These are phyloP conservation scores for Aciculosporium take DNA, from an alignment of 2,329 filamentous ascomycete species.

Conservation along the genomic window DNA sequence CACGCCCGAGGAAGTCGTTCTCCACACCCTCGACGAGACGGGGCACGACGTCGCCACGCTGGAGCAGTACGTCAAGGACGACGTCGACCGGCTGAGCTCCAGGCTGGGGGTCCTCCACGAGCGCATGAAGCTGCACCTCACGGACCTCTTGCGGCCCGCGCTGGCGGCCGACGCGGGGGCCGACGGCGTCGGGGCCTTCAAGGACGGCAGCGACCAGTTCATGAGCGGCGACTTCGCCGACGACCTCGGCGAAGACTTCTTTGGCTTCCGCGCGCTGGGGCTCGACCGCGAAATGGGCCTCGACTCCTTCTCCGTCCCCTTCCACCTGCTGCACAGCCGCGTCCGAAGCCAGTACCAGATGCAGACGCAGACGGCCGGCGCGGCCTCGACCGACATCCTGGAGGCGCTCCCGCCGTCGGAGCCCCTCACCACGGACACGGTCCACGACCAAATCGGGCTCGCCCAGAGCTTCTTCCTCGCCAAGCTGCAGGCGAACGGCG, in stretches of 20 bases:
- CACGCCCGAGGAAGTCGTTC: slow-evolving; percentile 68
- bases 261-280: slow-evolving; percentile 91
- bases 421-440: slow-evolving; percentile 63
- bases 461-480: slow-evolving; percentile 83
- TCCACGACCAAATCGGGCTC: slow-evolving; percentile 70
- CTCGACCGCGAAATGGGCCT: slow-evolving; percentile 83
- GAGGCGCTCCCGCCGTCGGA: slow-evolving; percentile 55
- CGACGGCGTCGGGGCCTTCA: slow-evolving; percentile 83
- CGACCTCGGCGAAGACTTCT: slow-evolving; percentile 96
- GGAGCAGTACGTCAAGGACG: slow-evolving; percentile 80
- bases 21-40: slow-evolving; percentile 75
- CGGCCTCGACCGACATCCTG: slow-evolving; percentile 47
- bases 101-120: slow-evolving; percentile 81
- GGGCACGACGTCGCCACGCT: slow-evolving; percentile 70
- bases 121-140: slow-evolving; percentile 81
- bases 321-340: slow-evolving; percentile 85
- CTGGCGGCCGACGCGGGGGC: slow-evolving; percentile 58
- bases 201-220: slow-evolving; percentile 94
- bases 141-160: slow-evolving; percentile 85
- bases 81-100: slow-evolving; percentile 69
- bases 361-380: slow-evolving; percentile 49
- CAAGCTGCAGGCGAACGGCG: slow-evolving; percentile 69
- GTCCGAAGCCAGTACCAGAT: slow-evolving; percentile 76
- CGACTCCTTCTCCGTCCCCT: slow-evolving; percentile 74
- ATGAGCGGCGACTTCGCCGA: slow-evolving; percentile 94